Evolutionary conservation across 768 basidiomycete species (phyloP).

Genomic region (Amanita jacksonii): DNA sequence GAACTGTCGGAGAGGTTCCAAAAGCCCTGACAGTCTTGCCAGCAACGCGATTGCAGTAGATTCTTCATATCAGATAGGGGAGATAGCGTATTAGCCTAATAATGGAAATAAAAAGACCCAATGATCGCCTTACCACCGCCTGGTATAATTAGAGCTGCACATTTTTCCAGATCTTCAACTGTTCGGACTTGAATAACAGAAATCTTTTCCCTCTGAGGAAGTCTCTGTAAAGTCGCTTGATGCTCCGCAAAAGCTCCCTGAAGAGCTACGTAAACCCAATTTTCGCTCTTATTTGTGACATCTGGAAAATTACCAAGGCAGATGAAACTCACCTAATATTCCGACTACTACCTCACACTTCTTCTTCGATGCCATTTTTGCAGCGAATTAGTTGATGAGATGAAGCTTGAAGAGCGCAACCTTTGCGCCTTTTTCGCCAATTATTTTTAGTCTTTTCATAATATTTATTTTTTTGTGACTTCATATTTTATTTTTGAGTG

Average conservation of each 20-base stretch:
- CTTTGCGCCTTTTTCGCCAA: too few species aligned
- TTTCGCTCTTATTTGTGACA: slow-evolving; percentile 4
- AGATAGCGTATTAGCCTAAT: slow-evolving; percentile 1
- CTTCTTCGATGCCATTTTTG: too few species aligned
- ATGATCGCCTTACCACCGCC: slow-evolving; percentile 60
- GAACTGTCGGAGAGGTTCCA: slow-evolving; percentile 73
- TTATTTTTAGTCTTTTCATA: too few species aligned
- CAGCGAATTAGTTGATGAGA: too few species aligned
- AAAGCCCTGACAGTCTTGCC: slow-evolving; percentile 61
- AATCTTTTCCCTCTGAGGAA: slow-evolving; percentile 36
- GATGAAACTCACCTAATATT: slow-evolving; percentile 36
- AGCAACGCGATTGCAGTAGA: slow-evolving; percentile 86
- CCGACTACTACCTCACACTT: slow-evolving; percentile 26
- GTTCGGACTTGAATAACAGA: slow-evolving; percentile 57
- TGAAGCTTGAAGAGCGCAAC: too few species aligned
- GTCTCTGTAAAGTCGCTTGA: slow-evolving; percentile 54
- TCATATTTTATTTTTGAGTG: too few species aligned
- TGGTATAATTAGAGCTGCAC: slow-evolving; percentile 86
- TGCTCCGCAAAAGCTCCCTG: slow-evolving; percentile 94
- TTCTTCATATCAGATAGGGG: slow-evolving; percentile 34
- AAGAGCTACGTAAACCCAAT: slow-evolving; percentile 47
- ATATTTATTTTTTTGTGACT: too few species aligned
- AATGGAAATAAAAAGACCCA: background rate
- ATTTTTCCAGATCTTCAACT: slow-evolving; percentile 59
- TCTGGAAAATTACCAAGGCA: background rate